Base-by-base conservation (phyloP, 257 asterid species). In the Scutellaria minor region DNA sequence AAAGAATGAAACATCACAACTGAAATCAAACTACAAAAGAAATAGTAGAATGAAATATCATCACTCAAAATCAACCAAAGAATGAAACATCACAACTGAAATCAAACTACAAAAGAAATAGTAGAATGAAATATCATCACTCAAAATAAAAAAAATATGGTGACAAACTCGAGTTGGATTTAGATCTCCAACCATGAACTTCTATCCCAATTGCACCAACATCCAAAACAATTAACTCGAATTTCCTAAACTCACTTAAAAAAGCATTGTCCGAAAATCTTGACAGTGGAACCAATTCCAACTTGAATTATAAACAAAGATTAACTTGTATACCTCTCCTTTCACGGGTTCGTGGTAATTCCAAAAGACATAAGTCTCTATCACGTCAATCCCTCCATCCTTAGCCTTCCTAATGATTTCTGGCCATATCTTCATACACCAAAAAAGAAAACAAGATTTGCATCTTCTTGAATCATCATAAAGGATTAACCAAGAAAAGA, bases 371-470 rank as follows among this genome's bases (percentile, higher is more conserved):
- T 89, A 88, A 57, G 85, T 88, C 87, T 90, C 97, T 20, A 90
- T 86, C 86, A 90, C 93, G 59, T 90, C 93, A 81, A 90, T 45
- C 76, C 97, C 97, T 72, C 97, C 97, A 80, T 88, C 97, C 80
- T 87, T 90, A 0, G 96, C 93, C 81, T 89, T 89, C 50, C 76
- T 69, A 66, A 84, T 75, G 59, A 88, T 83, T 64, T 83, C 80
- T 3, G 97, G 92, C 97, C 97, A 90, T 65, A 83, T 78, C 97
- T 90, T 68, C 65, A 80, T 12, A 66, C 66, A 64, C 40, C 66
- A 55, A 50, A 11, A 11, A 18, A 4, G 48, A 58, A n/a, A 31
- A 52, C 5, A 31, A 7, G n/a, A 31, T 24, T 12, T n/a, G 8
- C 44, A 50, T 11, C 12, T 8, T 5, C 40, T 37, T 56, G 8